Evolutionary conservation across 768 basidiomycete genomes (phyloP).

Genomic region (Boletellus sp.): DNA sequence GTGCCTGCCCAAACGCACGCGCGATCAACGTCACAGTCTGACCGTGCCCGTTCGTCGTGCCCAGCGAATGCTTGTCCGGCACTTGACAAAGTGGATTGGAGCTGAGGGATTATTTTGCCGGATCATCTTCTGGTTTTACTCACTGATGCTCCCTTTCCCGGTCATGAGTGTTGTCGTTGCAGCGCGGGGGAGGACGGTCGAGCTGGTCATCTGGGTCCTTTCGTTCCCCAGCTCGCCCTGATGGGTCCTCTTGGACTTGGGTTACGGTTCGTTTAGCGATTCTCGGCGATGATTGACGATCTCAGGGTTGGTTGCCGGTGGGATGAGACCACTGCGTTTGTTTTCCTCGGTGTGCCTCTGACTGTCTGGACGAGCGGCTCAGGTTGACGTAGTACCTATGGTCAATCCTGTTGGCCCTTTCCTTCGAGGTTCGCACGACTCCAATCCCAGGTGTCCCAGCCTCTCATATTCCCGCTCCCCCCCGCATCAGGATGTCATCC

Average conservation of each 20-base stretch:
- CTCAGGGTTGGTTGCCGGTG: neutral
- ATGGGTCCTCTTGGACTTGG: conserved; percentile 36
- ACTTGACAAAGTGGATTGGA: conserved; percentile 40
- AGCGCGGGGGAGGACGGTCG: conserved; percentile 26
- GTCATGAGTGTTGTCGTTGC: conserved; percentile 39
- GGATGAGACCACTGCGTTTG: neutral
- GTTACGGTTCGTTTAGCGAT: conserved; percentile 35
- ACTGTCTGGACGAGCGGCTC: neutral
- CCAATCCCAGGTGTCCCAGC: conserved; percentile 15
- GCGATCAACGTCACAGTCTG: conserved; percentile 44
- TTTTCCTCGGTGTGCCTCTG: neutral
- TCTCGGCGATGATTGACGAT: neutral
- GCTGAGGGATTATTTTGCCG: conserved; percentile 36
- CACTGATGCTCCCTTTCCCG: conserved; percentile 40
- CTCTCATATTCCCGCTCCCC: conserved; percentile 13
- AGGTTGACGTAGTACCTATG: conserved; percentile 17
- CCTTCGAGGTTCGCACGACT: conserved; percentile 11
- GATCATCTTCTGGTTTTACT: conserved; percentile 35
- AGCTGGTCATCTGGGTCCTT: conserved; percentile 35
- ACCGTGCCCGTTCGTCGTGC: conserved; percentile 54
- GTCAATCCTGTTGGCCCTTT: conserved; percentile 19
- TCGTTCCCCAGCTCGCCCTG: conserved; percentile 27
- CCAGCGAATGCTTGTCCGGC: conserved; percentile 51
- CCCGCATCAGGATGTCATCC: conserved; percentile 20
- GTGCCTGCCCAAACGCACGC: conserved; percentile 46